Conservation (phyloP, 1,284 basidiomycete species). For the Apiotrichum laibachii region DNA sequence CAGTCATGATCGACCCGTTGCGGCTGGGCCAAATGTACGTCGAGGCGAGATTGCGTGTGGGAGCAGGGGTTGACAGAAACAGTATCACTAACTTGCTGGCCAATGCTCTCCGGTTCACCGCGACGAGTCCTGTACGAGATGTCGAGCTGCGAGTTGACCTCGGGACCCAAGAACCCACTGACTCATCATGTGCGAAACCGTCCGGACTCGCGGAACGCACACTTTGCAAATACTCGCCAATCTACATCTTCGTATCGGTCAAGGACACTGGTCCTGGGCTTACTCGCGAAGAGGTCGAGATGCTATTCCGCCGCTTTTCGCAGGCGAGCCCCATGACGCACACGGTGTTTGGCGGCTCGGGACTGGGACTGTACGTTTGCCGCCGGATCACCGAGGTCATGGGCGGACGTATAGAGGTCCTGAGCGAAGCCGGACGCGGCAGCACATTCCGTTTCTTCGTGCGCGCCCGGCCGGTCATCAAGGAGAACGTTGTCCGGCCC, state of each 20-base stretch:
- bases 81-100: conserved; percentile 42
- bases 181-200: too few species aligned
- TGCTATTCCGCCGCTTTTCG: conserved; percentile 39
- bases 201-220: too few species aligned
- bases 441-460: conserved; percentile 52
- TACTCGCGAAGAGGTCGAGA: conserved; percentile 21
- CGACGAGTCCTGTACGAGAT: conserved; percentile 21
- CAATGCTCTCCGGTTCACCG: conserved; percentile 46
- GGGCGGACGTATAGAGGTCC: conserved; percentile 48
- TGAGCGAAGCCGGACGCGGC: conserved; percentile 38
- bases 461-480: too few species aligned
- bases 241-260: conserved; percentile 20
- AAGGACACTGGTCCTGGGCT: conserved; percentile 36
- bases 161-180: conserved; percentile 23
- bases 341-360: conserved; percentile 37
- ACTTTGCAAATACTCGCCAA: too few species aligned
- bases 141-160: conserved; percentile 42
- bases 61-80: background rate
- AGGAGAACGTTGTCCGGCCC: too few species aligned
- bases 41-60: too few species aligned
- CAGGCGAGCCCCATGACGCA: conserved; percentile 28
- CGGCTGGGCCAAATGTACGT: conserved; percentile 44
- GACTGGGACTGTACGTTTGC: conserved; percentile 39
- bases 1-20: conserved; percentile 48
- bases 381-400: conserved; percentile 40